Conservation (phyloP, 2,329 filamentous ascomycete genomes). For the Bretziella fagacearum region DNA sequence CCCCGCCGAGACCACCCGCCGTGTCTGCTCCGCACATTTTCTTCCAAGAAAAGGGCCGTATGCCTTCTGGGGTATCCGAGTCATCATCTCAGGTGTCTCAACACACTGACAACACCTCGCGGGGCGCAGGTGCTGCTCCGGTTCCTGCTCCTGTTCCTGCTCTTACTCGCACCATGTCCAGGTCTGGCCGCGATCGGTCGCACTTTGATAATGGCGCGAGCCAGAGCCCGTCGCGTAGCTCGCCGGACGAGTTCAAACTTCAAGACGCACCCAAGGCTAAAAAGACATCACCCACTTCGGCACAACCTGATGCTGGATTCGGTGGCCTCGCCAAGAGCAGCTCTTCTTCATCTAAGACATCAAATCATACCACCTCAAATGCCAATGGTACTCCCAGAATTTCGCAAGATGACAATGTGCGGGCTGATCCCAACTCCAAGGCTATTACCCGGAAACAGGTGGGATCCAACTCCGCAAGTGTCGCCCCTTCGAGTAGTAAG, state of each 20-base stretch:
- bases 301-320: conserved; percentile 14
- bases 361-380: conserved; percentile 4
- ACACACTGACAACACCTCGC: conserved; percentile 5
- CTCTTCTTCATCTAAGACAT: conserved; percentile 11
- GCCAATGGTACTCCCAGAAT: conserved; percentile 5
- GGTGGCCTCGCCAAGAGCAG: conserved; percentile 11
- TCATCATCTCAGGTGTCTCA: conserved; percentile 7
- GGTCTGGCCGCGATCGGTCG: conserved; percentile 24
- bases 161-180: conserved; percentile 32
- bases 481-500: conserved; percentile 24
- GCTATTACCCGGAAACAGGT: conserved; percentile 50
- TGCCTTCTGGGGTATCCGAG: conserved; percentile 21
- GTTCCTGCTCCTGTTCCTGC: too few relatives aligned
- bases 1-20: conserved; percentile 28
- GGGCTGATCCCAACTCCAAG: conserved; percentile 21
- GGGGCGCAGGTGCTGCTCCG: conserved; percentile 2
- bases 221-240: conserved; percentile 21
- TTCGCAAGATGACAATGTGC: conserved; percentile 5
- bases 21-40: conserved; percentile 69
- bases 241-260: conserved; percentile 51
- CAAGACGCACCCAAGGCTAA: conserved; percentile 63
- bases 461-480: conserved; percentile 24
- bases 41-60: conserved; percentile 68
- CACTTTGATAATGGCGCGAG: conserved; percentile 13
- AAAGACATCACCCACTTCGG: conserved; percentile 24